Conservation (phyloP, 1,284 basidiomycete genomes). For the Apiotrichum siamense region DNA sequence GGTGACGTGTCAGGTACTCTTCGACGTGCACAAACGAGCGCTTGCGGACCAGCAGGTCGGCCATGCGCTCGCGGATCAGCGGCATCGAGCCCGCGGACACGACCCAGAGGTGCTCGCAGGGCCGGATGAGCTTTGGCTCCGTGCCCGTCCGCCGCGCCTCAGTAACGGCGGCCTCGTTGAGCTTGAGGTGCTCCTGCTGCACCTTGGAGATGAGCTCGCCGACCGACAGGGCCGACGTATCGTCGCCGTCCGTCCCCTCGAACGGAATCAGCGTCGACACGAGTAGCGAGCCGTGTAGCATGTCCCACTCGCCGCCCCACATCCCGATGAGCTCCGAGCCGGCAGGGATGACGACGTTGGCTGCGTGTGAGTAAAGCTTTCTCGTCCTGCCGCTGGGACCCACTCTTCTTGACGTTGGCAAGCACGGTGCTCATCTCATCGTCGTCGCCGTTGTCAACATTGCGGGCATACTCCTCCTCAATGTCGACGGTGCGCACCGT, state of each 20-base stretch:
- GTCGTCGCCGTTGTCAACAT: conserved; percentile 28
- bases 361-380: conserved; percentile 15
- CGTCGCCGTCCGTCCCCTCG: conserved; percentile 47
- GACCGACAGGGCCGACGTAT: conserved; percentile 41
- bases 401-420: conserved; percentile 40
- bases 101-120: conserved; percentile 47
- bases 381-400: conserved; percentile 5
- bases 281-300: conserved; percentile 43
- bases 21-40: conserved; percentile 46
- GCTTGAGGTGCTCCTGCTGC: conserved; percentile 28
- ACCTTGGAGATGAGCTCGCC: conserved; percentile 46
- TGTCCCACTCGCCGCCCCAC: conserved; percentile 48
- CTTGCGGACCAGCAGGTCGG: conserved; percentile 43
- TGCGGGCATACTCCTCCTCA: conserved; percentile 39
- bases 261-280: conserved; percentile 46
- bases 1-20: conserved; percentile 46
- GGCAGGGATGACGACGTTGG: conserved; percentile 42
- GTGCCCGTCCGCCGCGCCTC: conserved; percentile 15
- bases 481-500: conserved; percentile 39
- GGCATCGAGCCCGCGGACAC: conserved; percentile 42
- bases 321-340: conserved; percentile 45
- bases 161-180: conserved; percentile 29
- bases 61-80: conserved; percentile 42
- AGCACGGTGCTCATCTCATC: conserved; percentile 40
- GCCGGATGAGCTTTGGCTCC: conserved; percentile 28